Base-by-base conservation (phyloP, 805 yeast genomes). In the Starmerella stigmatis region DNA sequence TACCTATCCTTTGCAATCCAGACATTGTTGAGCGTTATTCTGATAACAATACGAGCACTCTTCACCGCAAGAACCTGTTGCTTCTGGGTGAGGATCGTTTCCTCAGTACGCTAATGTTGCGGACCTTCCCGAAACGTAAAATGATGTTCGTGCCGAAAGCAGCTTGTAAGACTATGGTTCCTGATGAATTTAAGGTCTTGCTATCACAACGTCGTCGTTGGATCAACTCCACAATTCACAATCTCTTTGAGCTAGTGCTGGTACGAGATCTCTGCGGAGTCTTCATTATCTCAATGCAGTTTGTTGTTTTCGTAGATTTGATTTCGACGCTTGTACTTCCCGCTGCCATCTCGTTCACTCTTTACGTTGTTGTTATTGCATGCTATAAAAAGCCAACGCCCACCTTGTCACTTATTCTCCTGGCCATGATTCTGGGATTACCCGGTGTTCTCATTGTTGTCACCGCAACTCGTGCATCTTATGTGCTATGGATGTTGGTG, bases 171-270 rank as follows among this genome's bases (percentile, higher is more conserved):
- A 86, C 96, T 0, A 65, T 85, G 49, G 96, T 81, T n/a, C 96
- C 96, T 0, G 81, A 79, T 56, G 71, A 72, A 40, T 86, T 86
- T 61, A 72, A 65, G 51, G 92, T 86, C 39, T 69, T 86, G 52
- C 68, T 86, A 38, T 86, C 95, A 1, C 96, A 86, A 62, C 80
- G 96, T 62, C 84, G 96, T 67, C 82, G 96, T 62, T 86, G 96
- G 96, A 86, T 86, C 56, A 86, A 86, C 63, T 86, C 96, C 4
- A 88, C 96, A 0, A 88, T 86, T 29, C 96, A 86, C 64, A 86
- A 86, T 59, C 73, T 86, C 63, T 74, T 88, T 78, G 96, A 86
- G 63, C 74, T 86, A 58, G 83, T 81, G 4, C 66, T 84, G 50
- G 88, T 86, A 17, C 77, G 78, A 43, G 95, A 86, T 61, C 70